Base-by-base conservation (phyloP, 192 early-diverging fungal species). In the Coemansia sp. region DNA sequence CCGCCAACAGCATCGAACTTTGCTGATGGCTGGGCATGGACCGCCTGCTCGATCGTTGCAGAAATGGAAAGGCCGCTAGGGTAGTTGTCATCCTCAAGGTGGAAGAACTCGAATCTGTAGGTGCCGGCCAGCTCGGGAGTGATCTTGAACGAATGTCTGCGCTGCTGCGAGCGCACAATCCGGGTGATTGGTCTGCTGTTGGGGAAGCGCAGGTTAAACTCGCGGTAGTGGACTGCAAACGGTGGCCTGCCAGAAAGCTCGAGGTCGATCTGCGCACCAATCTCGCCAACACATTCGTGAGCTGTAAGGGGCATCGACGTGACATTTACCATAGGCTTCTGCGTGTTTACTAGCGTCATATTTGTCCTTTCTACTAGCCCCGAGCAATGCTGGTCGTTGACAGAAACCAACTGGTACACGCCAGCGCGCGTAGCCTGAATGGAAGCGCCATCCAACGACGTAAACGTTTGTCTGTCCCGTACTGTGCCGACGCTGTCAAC, bases 11-110 rank as follows among this genome's bases (percentile, higher is more conserved):
- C 58, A 39, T 78, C 70, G 10, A 78, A 63, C 24, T 60, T 67
- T 6, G 77, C 81, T 21, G 72, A 73, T 14, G 81, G 76, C 67
- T 78, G 81, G 20, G 81, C 76, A 55, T 84, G 81, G 21, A 84
- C 67, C 3, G 51, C 34, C 61, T 84, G 81, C 60, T 44, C 43
- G 23, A 78, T 49, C 1, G 61, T 63, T 10, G 53, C 20, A 0
- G 63, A 43, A 16, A 84, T 65, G 26, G 72, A 45, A 64, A 61
- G 58, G 49, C 81, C 81, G 26, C 76, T 78, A 12, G 81, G 81
- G 60, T 71, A 78, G 64, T 78, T 76, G 63, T 70, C 76, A 34
- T 84, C 81, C 11, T 76, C 76, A n/a, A 84, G 56, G 8, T 55
- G 73, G 73, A 76, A 76, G 51, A 84, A 84, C 46, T 76, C 76